A percentile compares a stretch with the other conserved stretches of the same genome.
phyloP scores from a whole-genome alignment of 108 stramenopile genomes.

The Stephanodiscus triporus region DNA sequence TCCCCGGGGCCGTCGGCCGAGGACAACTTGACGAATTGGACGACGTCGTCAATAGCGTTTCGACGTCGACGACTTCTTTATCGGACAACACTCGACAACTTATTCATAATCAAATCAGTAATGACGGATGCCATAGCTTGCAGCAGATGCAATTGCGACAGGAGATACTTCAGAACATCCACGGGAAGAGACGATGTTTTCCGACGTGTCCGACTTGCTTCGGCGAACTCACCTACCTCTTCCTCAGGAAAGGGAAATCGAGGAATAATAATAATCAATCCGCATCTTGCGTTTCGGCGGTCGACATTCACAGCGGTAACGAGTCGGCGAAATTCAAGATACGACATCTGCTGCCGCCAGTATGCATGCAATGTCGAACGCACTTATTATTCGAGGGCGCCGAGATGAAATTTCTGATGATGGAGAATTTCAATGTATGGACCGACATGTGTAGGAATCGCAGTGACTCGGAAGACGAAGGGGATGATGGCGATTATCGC shows the following conservation, averaged over 20 bases:
- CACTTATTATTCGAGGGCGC: conserved; percentile 1
- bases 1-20: not conserved
- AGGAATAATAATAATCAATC: not conserved
- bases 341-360: not conserved
- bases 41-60: not conserved
- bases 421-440: conserved; percentile 12
- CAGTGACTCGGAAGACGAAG: not conserved
- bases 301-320: not conserved
- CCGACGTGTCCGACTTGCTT: conserved; percentile 5
- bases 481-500: not conserved
- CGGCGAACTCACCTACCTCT: conserved; percentile 2
- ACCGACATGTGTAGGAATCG: not conserved
- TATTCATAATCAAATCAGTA: not conserved
- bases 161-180: not conserved
- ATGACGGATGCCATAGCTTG: not conserved
- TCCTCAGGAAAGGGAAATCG: not conserved
- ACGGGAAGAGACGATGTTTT: not conserved
- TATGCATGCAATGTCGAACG: not conserved
- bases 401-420: conserved; percentile 2
- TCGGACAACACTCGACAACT: not conserved
- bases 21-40: not conserved
- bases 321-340: not conserved
- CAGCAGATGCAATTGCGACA: not conserved
- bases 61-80: not conserved
- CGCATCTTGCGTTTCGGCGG: not conserved